A percentile compares a stretch with the other conserved stretches of the same genome.
These are phyloP conservation scores for Chionographis japonica DNA, from an alignment of 106 monocot genomes.

Conservation along the genomic window DNA sequence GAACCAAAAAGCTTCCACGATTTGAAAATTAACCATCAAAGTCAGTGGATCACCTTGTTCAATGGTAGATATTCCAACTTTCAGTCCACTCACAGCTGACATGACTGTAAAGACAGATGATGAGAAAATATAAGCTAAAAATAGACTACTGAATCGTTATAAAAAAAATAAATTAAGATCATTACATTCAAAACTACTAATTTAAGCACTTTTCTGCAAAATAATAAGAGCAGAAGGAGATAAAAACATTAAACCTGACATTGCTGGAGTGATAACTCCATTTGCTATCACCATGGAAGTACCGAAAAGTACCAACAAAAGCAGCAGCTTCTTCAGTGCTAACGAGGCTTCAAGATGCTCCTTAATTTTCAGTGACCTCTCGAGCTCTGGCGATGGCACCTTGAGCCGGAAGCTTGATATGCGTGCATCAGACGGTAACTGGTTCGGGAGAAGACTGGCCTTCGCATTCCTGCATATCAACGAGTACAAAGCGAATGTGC, in stretches of 20 bases:
- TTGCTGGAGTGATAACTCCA: conserved; percentile 91
- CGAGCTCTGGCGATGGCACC: conserved; percentile 87
- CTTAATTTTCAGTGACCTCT: conserved; percentile 89
- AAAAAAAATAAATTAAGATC: background rate
- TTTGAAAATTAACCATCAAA: background rate
- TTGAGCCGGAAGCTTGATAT: conserved; percentile 91
- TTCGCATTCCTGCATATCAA: conserved; percentile 96
- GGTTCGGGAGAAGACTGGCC: conserved; percentile 89
- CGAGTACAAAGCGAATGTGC: conserved; percentile 95
- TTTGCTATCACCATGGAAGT: conserved; percentile 96
- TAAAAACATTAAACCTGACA: conserved; percentile 66
- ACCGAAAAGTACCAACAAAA: conserved; percentile 83
- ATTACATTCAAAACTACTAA: background rate
- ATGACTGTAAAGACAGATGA: conserved; percentile 37
- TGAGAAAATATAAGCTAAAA: background rate
- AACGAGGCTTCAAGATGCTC: conserved; percentile 69
- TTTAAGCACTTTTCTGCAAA: background rate
- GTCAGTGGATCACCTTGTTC: conserved; percentile 38
- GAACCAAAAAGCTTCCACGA: background rate
- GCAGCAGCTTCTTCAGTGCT: conserved; percentile 72
- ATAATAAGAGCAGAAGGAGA: background rate
- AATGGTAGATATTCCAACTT: conserved; percentile 48
- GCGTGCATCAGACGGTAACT: conserved; percentile 81
- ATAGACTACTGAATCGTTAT: background rate
- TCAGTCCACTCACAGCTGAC: conserved; percentile 74